Percentiles rank a stretch among this genome's conserved stretches.
These are phyloP conservation scores for Rehmannia glutinosa DNA, from an alignment of 257 asterid species.

Conservation along the genomic window DNA sequence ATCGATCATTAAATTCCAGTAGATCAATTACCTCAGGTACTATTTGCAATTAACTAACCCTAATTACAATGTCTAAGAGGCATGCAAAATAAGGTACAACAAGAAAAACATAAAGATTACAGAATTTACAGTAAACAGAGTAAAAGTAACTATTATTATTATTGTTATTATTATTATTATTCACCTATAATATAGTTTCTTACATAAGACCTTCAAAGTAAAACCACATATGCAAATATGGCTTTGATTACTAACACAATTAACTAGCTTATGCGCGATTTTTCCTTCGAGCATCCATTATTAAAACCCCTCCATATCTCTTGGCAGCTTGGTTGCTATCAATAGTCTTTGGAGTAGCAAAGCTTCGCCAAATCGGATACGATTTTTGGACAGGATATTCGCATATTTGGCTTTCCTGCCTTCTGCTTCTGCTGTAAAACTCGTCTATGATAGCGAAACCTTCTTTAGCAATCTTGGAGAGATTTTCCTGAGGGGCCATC, in stretches of 20 bases:
- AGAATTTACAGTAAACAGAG: not conserved
- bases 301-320: constrained; percentile 31
- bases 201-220: not conserved
- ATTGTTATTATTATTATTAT: not conserved
- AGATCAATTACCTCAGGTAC: no score
- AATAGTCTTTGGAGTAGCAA: constrained; percentile 24
- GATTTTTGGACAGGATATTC: constrained; percentile 18
- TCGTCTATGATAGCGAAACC: constrained; percentile 31
- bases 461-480: constrained; percentile 40
- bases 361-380: constrained; percentile 19
- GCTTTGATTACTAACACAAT: not conserved
- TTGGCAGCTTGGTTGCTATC: constrained; percentile 47
- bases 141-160: not conserved
- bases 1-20: no score
- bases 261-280: not conserved
- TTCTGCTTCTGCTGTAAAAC: constrained; percentile 14
- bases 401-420: constrained; percentile 13
- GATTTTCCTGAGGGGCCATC: constrained; percentile 39
- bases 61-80: no score
- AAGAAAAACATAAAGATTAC: not conserved
- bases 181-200: not conserved
- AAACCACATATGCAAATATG: not conserved
- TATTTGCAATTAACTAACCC: no score
- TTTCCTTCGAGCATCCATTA: constrained; percentile 23
- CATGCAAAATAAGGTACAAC: not conserved